These are phyloP conservation scores for Ogataea sp. DNA, from an alignment of 805 yeast species.

Conservation along the genomic window DNA sequence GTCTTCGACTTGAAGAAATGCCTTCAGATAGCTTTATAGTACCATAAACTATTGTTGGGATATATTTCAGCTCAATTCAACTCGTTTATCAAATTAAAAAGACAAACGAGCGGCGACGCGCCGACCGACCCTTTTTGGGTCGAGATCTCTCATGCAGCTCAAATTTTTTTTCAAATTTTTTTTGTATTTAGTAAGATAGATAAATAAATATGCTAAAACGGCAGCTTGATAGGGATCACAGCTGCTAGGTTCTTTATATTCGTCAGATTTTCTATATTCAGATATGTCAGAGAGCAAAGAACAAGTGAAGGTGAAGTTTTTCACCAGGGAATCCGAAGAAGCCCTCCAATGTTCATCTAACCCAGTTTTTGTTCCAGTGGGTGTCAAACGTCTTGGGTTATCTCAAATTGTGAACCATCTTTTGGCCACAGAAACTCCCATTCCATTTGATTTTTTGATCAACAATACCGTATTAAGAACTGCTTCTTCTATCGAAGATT, in stretches of 20 bases:
- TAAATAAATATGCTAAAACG: too few relatives aligned
- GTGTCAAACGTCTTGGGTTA: constrained; percentile 82
- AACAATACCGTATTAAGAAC: constrained; percentile 77
- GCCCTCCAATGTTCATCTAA: constrained; percentile 64
- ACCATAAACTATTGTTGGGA: too few relatives aligned
- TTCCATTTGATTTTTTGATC: constrained; percentile 89
- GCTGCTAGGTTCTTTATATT: too few relatives aligned
- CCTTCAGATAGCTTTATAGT: too few relatives aligned
- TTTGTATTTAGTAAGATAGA: not conserved
- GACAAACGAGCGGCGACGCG: too few relatives aligned
- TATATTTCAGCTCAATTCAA: too few relatives aligned
- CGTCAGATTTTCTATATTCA: too few relatives aligned
- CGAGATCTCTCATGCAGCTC: not conserved
- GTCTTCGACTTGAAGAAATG: too few relatives aligned
- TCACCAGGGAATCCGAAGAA: constrained; percentile 79
- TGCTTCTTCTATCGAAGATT: constrained; percentile 63
- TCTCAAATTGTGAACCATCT: constrained; percentile 94
- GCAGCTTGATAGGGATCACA: too few relatives aligned
- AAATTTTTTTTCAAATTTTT: not conserved
- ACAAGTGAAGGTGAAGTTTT: constrained; percentile 73
- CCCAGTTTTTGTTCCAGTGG: constrained; percentile 82
- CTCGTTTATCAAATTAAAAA: too few relatives aligned
- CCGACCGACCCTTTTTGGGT: too few relatives aligned
- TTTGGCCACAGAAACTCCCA: constrained; percentile 50
- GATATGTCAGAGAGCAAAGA: not conserved